A percentile compares a stretch with the other conserved stretches of the same genome.
Evolutionary conservation across 176 grass and related monocot species (phyloP).

Genomic region (Chrysopogon serrulatus): DNA sequence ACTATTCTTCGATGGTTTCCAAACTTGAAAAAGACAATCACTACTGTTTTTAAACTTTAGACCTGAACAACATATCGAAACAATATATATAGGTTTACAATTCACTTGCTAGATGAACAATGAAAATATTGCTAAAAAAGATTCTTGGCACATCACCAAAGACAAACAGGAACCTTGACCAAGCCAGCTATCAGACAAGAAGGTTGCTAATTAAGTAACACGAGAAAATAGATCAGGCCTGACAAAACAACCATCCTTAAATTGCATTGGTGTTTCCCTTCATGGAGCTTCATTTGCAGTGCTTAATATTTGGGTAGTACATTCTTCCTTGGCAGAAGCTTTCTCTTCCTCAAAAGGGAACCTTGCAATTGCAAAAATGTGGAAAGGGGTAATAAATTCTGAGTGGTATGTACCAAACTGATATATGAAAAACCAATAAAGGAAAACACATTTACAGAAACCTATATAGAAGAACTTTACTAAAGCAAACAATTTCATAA

Average conservation of each 20-base stretch:
- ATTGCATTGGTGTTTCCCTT: background rate
- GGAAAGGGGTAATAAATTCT: background rate
- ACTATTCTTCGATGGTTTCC: too few relatives aligned
- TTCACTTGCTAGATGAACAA: background rate
- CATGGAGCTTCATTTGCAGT: background rate
- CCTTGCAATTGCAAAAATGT: background rate
- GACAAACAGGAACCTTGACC: background rate
- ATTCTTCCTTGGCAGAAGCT: background rate
- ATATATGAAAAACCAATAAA: background rate
- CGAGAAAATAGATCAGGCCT: background rate
- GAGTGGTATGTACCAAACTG: background rate
- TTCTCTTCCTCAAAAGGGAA: background rate
- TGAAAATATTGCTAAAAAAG: background rate
- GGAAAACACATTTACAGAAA: background rate
- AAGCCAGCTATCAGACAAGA: background rate
- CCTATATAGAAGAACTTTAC: background rate
- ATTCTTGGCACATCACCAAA: background rate
- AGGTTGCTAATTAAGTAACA: background rate
- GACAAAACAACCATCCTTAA: background rate
- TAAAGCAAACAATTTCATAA: background rate
- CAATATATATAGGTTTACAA: background rate
- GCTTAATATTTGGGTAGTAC: background rate
- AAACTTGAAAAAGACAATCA: background rate
- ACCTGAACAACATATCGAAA: background rate
- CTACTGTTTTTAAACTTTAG: background rate